Base-by-base conservation (phyloP, 495 filamentous ascomycete species). In the Aspergillus biplanus region DNA sequence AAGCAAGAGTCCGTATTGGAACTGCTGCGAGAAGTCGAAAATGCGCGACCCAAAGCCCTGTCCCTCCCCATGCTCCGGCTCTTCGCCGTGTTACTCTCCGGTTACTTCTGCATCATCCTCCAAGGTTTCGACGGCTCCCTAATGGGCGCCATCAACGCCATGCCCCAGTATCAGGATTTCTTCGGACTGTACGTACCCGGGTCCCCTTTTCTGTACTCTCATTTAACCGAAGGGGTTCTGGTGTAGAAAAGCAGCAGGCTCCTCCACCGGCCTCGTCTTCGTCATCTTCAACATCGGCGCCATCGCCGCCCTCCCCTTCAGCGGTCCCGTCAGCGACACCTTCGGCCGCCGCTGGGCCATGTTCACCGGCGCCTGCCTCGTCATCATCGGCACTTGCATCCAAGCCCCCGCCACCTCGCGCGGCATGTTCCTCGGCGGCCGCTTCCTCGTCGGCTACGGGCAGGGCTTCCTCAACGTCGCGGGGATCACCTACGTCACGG, bases 251-350 rank as follows among this genome's bases (percentile, higher is more conserved):
- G 49, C n/a, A 5, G 49, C 49, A 18, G 49, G 49, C 5, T 64
- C 62, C 12, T 86, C 85, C 69, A 70, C 86, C 32, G 75, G 73
- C 7, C 77, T 79, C 4, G 77, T 83, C 15, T 73, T 70, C 32
- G 69, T 86, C 61, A 74, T 87, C 33, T 85, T 87, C 66, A 82
- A 79, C 59, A 77, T 85, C 53, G 81, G 80, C 52, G 76, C 80
- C 34, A 74, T 71, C 57, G 78, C 82, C 27, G 85, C 85, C 64
- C 73, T 86, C 33, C 52, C 61, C 39, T 37, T 60, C 33, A 16
- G 31, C 49, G 56, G 56, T 6, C 47, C 55, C 39, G 47, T 32
- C 49, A 67, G 4, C 27, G 37, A 39, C 13, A 13, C 13, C 37
- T 39, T 7, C 8, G 37, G 37, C 9, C 15, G 53, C 32, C 13